Evolutionary conservation across 257 asterid species (phyloP).

Genomic region (Primulina huaijiensis): DNA sequence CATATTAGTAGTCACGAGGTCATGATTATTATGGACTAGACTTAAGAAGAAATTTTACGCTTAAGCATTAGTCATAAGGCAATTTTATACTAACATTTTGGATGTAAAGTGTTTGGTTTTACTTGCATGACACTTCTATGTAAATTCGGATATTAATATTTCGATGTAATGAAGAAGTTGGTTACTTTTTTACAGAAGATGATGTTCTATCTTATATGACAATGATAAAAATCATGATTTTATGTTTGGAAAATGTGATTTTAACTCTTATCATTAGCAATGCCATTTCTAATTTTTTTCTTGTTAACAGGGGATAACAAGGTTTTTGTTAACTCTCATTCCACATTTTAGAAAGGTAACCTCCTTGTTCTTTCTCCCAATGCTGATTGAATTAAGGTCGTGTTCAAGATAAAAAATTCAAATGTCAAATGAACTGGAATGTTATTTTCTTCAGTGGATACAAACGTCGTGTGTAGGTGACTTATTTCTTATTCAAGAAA

Average conservation of each 20-base stretch:
- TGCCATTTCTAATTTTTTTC: constrained; percentile 12
- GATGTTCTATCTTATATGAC: neutral
- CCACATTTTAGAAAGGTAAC: constrained; percentile 94
- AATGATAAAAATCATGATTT: neutral
- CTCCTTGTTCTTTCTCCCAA: constrained; percentile 8
- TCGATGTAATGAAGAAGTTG: neutral
- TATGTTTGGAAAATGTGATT: constrained; percentile 10
- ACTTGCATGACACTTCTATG: neutral
- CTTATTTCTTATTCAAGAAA: neutral
- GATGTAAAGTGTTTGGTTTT: neutral
- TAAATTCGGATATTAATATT: no score
- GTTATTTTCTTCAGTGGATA: neutral
- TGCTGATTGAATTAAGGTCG: neutral
- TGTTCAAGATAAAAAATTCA: neutral
- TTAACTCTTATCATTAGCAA: neutral
- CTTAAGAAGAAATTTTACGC: neutral
- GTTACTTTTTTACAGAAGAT: neutral
- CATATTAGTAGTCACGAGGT: no score
- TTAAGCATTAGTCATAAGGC: neutral
- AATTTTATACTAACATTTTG: neutral
- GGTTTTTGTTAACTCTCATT: constrained; percentile 72
- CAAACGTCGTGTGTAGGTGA: neutral
- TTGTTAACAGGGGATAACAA: constrained; percentile 71
- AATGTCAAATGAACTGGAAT: no score
- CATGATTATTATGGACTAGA: neutral